Base-by-base conservation (phyloP, 106 monocot genomes). In the Dendrobium officinale region DNA sequence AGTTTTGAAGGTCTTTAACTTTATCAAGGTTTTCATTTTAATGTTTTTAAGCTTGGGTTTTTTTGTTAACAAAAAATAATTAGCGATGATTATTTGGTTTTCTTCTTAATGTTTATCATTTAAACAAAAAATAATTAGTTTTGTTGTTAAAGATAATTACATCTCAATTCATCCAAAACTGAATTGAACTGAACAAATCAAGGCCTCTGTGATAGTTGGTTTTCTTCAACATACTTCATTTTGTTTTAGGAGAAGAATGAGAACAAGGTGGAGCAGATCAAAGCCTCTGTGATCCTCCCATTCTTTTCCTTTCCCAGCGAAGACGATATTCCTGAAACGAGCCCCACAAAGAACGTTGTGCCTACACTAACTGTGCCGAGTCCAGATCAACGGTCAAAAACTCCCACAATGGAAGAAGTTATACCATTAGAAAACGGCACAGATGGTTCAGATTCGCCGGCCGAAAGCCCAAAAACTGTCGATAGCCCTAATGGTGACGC, bases 251-350 rank as follows among this genome's bases (percentile, higher is more conserved):
- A 81, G 22, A 85, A 84, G 77, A 64, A 80, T 64, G 85, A 77
- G 40, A 88, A 11, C 78, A 94, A 91, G 77, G 61, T 97, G 67
- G 90, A 92, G 75, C 92, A 91, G 80, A 94, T 92, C 24, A 92
- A 89, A 79, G 87, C 92, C 20, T 82, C 92, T 4, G 90, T 97
- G 24, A 44, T 74, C n/a, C 91, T 92, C 74, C 97, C 97, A 33
- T 97, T 94, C 85, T 80, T 89, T 85, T 78, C 90, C 54, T 91
- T 93, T 83, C 77, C 89, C 27, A 81, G 90, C 47, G 51, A 43
- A 11, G 43, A 43, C n/a, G 78, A 67, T 5, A 27, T 19, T 54
- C 31, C 77, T 41, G 73, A 67, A 5, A 41, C 70, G 59, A 66
- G n/a, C 49, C 49, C 70, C 40, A 44, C 68, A 49, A 68, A 40